Evolutionary conservation across 2,329 filamentous ascomycete genomes (phyloP).

Genomic region (Volutella citrinella): DNA sequence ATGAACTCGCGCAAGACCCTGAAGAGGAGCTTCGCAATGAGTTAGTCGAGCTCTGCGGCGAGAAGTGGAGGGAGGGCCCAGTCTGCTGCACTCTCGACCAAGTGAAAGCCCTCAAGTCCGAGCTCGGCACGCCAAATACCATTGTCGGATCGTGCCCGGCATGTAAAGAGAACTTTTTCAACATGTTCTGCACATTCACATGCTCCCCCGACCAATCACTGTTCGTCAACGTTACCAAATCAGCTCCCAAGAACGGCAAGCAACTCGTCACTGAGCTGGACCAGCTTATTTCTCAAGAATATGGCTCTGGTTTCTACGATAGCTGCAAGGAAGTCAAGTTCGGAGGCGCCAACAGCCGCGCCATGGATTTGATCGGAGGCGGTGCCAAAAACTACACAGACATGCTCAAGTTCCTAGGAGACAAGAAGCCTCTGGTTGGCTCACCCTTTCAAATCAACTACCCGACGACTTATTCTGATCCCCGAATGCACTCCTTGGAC

Average conservation of each 20-base stretch:
- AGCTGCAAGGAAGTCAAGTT: slow-evolving; percentile 99
- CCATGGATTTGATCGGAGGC: slow-evolving; percentile 94
- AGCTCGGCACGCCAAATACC: slow-evolving; percentile 81
- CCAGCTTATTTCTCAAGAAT: slow-evolving; percentile 80
- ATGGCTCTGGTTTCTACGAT: slow-evolving; percentile 85
- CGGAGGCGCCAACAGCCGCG: slow-evolving; percentile 86
- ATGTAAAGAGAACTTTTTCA: slow-evolving; percentile 98
- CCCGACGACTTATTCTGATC: slow-evolving; percentile 59
- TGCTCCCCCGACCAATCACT: slow-evolving; percentile 96
- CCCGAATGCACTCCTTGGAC: slow-evolving; percentile 67
- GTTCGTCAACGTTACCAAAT: slow-evolving; percentile 88
- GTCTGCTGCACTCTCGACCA: slow-evolving; percentile 85
- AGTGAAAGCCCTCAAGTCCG: slow-evolving; percentile 73
- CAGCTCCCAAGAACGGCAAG: slow-evolving; percentile 58
- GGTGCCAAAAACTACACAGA: slow-evolving; percentile 86
- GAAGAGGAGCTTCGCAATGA: slow-evolving; percentile 69
- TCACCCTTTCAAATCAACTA: slow-evolving; percentile 99
- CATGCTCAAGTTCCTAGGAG: slow-evolving; percentile 87
- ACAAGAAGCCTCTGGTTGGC: slow-evolving; percentile 79
- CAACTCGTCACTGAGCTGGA: slow-evolving; percentile 82
- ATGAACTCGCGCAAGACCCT: slow-evolving; percentile 74
- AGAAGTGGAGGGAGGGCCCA: slow-evolving; percentile 77
- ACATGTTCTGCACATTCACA: slow-evolving; percentile 96
- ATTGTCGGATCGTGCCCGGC: slow-evolving; percentile 93
- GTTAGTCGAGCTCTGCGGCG: slow-evolving; percentile 81